phyloP scores from a whole-genome alignment of 2,329 filamentous ascomycete species.

The Pestalotiopsis sp. region DNA sequence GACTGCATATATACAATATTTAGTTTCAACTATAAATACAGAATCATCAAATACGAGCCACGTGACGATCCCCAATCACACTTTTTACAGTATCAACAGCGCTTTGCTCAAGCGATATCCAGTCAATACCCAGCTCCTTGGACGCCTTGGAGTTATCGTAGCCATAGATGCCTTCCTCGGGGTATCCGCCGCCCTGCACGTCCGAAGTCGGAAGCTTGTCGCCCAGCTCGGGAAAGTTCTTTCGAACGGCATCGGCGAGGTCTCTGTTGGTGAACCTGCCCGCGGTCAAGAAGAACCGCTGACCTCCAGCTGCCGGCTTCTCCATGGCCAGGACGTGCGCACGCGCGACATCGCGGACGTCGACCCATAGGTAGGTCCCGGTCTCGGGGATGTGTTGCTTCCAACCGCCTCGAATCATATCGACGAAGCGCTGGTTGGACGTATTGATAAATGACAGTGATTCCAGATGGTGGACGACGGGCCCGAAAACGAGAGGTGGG shows the following conservation, averaged over 20 bases:
- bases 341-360: slow-evolving; percentile 11
- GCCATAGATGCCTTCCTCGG: neutral
- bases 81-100: neutral
- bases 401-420: neutral
- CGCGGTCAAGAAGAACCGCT: neutral
- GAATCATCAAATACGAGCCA: neutral
- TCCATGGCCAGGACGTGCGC: slow-evolving; percentile 13
- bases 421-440: neutral
- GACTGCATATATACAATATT: too few species aligned
- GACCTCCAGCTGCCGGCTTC: neutral
- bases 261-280: neutral
- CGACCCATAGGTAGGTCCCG: neutral
- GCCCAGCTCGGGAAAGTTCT: neutral
- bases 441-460: neutral
- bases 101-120: neutral
- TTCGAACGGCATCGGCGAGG: neutral
- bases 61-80: neutral
- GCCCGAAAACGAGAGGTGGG: neutral
- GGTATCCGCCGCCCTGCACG: neutral
- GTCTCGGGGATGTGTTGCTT: neutral
- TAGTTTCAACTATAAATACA: neutral
- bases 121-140: neutral
- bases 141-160: neutral
- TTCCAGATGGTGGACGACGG: neutral
- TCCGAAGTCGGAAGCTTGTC: neutral